These are phyloP conservation scores for Lactarius deliciosus DNA, from an alignment of 768 basidiomycete genomes.

Conservation along the genomic window DNA sequence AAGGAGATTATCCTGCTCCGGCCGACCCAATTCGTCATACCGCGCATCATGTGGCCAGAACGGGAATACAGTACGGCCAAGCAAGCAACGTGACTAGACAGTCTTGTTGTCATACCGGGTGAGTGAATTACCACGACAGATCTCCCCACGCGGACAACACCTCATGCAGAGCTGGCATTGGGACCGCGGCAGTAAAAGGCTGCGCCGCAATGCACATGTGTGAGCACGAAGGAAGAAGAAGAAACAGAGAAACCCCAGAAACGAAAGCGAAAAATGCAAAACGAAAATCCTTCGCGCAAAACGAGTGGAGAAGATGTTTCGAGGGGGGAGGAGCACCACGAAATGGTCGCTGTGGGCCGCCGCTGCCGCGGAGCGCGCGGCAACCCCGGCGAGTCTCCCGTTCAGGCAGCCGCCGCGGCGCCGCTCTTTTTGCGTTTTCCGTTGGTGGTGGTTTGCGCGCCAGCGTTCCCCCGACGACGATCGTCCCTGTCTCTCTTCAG, in stretches of 20 bases:
- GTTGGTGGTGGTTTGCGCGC: conserved; percentile 8
- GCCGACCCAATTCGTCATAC: not conserved
- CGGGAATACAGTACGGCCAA: not conserved
- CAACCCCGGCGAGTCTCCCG: not conserved
- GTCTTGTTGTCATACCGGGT: not conserved
- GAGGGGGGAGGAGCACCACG: not conserved
- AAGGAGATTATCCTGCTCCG: not conserved
- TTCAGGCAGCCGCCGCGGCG: conserved; percentile 23
- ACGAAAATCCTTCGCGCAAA: not conserved
- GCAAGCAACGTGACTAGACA: too few species aligned
- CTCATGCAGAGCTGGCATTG: not conserved
- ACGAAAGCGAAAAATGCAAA: not conserved
- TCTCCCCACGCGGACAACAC: not conserved
- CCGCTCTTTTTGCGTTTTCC: conserved; percentile 24
- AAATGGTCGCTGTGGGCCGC: not conserved
- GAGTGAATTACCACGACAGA: not conserved
- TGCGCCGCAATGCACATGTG: not conserved
- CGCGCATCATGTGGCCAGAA: conserved; percentile 6
- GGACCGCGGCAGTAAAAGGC: not conserved
- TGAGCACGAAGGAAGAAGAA: not conserved
- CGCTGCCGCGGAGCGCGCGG: conserved; percentile 23
- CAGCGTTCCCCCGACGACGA: not conserved
- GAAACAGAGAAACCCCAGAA: not conserved
- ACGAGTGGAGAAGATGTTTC: too few species aligned
- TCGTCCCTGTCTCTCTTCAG: conserved; percentile 25